These are phyloP conservation scores for Sporisorium exsertum DNA, from an alignment of 1,284 basidiomycete species.

Conservation along the genomic window DNA sequence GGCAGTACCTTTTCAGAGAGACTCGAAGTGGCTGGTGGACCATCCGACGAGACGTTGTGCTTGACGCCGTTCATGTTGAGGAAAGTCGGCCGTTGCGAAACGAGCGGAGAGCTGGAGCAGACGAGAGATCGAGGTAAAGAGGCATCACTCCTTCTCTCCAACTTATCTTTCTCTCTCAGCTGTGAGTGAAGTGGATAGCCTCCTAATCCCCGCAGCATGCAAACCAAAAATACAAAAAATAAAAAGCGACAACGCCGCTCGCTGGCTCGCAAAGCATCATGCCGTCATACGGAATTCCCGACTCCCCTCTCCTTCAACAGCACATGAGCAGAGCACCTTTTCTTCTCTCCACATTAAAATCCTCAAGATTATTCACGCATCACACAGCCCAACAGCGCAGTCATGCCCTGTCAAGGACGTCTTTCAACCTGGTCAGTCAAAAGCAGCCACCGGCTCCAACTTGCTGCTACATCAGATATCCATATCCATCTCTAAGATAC, in stretches of 20 bases:
- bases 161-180: too few species aligned
- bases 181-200: neutral
- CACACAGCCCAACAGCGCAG: too few species aligned
- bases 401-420: too few species aligned
- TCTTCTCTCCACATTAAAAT: neutral
- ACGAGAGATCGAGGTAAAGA: neutral
- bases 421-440: too few species aligned
- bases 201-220: too few species aligned
- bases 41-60: constrained; percentile 9
- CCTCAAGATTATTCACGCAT: neutral
- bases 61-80: constrained; percentile 43
- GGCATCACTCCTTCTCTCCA: too few species aligned
- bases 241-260: neutral
- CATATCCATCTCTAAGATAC: neutral
- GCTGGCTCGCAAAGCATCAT: constrained; percentile 2
- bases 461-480: neutral
- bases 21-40: constrained; percentile 9
- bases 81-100: too few species aligned
- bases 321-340: neutral
- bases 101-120: too few species aligned
- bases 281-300: constrained; percentile 3
- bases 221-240: too few species aligned
- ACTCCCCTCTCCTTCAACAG: neutral
- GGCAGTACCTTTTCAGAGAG: constrained; percentile 36
- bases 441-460: neutral